Conservation (phyloP, 2,329 filamentous ascomycete species). For the Alternaria longipes region DNA sequence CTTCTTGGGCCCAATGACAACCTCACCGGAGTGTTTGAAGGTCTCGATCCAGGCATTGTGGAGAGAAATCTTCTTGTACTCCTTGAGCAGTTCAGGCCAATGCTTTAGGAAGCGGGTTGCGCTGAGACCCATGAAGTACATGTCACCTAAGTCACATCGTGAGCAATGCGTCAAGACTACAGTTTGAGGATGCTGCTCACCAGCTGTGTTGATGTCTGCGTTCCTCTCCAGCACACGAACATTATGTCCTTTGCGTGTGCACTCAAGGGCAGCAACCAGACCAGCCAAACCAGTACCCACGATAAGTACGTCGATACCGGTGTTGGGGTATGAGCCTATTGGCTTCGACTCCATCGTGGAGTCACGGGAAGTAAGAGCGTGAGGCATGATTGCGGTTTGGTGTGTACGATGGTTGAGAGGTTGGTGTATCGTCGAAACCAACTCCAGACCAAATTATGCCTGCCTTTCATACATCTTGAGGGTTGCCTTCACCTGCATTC, state of each 20-base stretch:
- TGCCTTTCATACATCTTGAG: constrained; percentile 27
- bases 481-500: constrained; percentile 12
- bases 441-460: constrained; percentile 5
- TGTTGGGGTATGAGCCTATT: constrained; percentile 61
- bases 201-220: constrained; percentile 61
- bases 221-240: constrained; percentile 56
- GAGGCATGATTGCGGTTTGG: constrained; percentile 40
- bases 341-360: constrained; percentile 59
- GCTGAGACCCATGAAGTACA: constrained; percentile 68
- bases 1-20: constrained; percentile 59
- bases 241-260: constrained; percentile 53
- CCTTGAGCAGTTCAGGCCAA: constrained; percentile 62
- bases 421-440: constrained; percentile 16
- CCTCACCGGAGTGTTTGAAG: constrained; percentile 63
- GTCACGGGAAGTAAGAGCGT: constrained; percentile 58
- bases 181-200: constrained; percentile 44
- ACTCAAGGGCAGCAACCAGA: constrained; percentile 51
- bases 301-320: constrained; percentile 53
- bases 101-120: constrained; percentile 65
- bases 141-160: constrained; percentile 58
- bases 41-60: constrained; percentile 66
- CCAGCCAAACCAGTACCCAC: constrained; percentile 53
- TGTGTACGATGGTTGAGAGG: constrained; percentile 8
- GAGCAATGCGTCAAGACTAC: constrained; percentile 7
- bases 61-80: constrained; percentile 63